A percentile compares a stretch with the other conserved stretches of the same genome.
Conservation (phyloP, 2,329 filamentous ascomycete genomes). For the Hymenoscyphus infarciens region DNA sequence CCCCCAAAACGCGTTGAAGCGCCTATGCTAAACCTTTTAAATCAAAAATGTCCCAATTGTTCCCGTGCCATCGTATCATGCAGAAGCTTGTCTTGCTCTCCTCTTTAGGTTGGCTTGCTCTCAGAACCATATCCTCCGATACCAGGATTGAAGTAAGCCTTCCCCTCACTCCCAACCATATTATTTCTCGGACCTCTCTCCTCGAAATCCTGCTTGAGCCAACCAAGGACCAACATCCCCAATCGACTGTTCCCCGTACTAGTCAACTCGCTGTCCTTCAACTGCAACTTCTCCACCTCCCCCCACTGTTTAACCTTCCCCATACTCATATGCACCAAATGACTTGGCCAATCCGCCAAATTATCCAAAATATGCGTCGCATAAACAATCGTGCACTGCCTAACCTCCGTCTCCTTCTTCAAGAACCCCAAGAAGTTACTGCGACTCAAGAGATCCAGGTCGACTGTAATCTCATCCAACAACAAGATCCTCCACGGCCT, state of each 20-base stretch:
- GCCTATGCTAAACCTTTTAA: constrained; percentile 2
- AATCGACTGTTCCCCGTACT: constrained; percentile 73
- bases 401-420: constrained; percentile 76
- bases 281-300: constrained; percentile 62
- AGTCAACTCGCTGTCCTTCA: constrained; percentile 35
- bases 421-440: constrained; percentile 83
- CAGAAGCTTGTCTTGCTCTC: not conserved
- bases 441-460: constrained; percentile 82
- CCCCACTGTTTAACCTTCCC: constrained; percentile 88
- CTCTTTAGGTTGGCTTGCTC: not conserved
- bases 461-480: constrained; percentile 95
- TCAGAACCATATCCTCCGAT: constrained; percentile 58
- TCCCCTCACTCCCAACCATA: constrained; percentile 40
- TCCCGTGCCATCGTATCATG: not conserved
- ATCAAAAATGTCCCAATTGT: not conserved
- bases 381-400: constrained; percentile 90
- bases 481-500: constrained; percentile 88
- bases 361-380: constrained; percentile 98
- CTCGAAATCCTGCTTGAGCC: constrained; percentile 77
- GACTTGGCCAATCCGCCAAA: constrained; percentile 88
- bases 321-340: constrained; percentile 92
- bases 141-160: constrained; percentile 51
- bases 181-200: constrained; percentile 70
- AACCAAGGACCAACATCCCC: constrained; percentile 81
- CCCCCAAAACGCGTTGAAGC: constrained; percentile 38